phyloP scores from a whole-genome alignment of 2,329 filamentous ascomycete species.

The Fusarium papillatum region DNA sequence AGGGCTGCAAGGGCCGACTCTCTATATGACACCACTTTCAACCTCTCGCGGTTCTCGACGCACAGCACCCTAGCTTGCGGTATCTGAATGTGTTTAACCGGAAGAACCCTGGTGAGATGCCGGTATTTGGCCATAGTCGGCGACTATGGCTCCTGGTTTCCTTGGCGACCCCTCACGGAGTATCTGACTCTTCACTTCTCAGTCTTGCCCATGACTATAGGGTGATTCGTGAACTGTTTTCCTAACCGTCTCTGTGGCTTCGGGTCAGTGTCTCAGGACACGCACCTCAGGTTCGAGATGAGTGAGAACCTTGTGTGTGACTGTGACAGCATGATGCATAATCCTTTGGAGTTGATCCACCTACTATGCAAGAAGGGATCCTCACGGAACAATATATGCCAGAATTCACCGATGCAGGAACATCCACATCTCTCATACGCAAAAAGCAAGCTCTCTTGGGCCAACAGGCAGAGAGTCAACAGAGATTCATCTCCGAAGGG shows the following conservation, averaged over 20 bases:
- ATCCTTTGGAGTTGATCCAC: conserved; percentile 8
- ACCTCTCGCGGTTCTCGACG: neutral
- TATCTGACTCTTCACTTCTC: conserved; percentile 1
- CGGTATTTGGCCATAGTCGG: conserved; percentile 16
- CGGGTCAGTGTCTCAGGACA: conserved; percentile 15
- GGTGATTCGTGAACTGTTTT: conserved; percentile 5
- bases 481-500: conserved; percentile 19
- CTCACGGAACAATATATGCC: conserved; percentile 9
- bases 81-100: conserved; percentile 15
- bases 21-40: conserved; percentile 2
- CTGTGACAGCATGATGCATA: neutral
- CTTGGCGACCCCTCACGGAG: conserved; percentile 4
- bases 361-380: conserved; percentile 12
- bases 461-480: neutral
- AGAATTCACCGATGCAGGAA: conserved; percentile 9
- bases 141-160: neutral
- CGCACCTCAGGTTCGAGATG: conserved; percentile 4
- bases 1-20: conserved; percentile 5
- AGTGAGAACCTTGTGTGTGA: neutral
- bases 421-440: conserved; percentile 7
- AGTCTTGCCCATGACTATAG: neutral
- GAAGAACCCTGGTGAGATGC: conserved; percentile 1
- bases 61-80: conserved; percentile 10
- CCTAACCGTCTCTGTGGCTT: neutral
- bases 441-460: conserved; percentile 8